Conservation (phyloP, 345 rosid genomes). For the Brassica incana region DNA sequence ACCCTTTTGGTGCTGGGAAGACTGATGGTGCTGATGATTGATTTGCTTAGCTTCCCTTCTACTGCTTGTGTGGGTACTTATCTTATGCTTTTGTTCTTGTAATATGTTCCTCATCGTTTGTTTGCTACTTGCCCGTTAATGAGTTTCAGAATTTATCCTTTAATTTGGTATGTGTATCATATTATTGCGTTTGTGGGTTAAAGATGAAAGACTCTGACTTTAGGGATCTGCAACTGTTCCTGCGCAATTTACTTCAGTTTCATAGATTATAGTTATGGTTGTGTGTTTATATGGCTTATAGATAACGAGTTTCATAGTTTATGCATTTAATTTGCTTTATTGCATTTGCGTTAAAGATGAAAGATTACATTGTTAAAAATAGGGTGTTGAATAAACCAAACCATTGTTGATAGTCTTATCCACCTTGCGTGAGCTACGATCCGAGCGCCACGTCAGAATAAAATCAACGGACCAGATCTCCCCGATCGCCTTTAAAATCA, state of each 20-base stretch:
- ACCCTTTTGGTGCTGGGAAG: conserved; percentile 79
- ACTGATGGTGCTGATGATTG: conserved; percentile 75
- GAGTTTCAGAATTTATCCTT: not conserved
- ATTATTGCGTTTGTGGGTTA: conserved; percentile 10
- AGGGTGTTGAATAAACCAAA: no score
- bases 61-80: conserved; percentile 4
- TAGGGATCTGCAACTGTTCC: not conserved
- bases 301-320: no score
- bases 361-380: not conserved
- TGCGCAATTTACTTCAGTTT: not conserved
- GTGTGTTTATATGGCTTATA: not conserved
- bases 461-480: conserved; percentile 49
- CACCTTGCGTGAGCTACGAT: conserved; percentile 41
- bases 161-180: not conserved
- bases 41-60: conserved; percentile 11
- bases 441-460: conserved; percentile 42
- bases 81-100: conserved; percentile 18
- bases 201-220: conserved; percentile 11
- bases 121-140: conserved; percentile 12
- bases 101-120: not conserved
- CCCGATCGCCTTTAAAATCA: conserved; percentile 8
- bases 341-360: conserved; percentile 16
- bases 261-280: not conserved
- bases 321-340: not conserved
- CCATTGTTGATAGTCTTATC: conserved; percentile 46